These are phyloP conservation scores for Amauroascus niger DNA, from an alignment of 2,329 filamentous ascomycete species.

Conservation along the genomic window DNA sequence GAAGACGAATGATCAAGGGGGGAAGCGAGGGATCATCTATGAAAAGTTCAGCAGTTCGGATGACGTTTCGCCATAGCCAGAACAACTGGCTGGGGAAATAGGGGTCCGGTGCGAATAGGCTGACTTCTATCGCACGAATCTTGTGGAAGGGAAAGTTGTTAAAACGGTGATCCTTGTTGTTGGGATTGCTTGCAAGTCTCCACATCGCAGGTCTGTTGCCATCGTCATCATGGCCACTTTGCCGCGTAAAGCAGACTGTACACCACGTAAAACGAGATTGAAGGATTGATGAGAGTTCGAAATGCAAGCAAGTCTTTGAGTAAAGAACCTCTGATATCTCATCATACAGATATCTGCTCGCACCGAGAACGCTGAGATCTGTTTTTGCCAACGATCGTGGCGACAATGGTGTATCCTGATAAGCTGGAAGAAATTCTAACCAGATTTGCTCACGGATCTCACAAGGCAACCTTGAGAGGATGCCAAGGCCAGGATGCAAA, in stretches of 20 bases:
- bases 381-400: constrained; percentile 23
- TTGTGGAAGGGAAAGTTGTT: constrained; percentile 13
- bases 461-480: constrained; percentile 11
- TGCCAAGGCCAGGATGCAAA: neutral
- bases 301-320: constrained; percentile 6
- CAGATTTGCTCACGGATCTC: constrained; percentile 14
- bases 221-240: neutral
- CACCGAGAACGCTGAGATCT: constrained; percentile 6
- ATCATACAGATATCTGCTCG: constrained; percentile 9
- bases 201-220: neutral
- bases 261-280: neutral
- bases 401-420: neutral
- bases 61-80: constrained; percentile 12
- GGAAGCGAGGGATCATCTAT: neutral
- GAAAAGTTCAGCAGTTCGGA: neutral
- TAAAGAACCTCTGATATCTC: constrained; percentile 13
- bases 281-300: constrained; percentile 4
- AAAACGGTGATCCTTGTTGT: neutral
- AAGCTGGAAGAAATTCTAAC: constrained; percentile 11
- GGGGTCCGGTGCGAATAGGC: constrained; percentile 5
- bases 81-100: neutral
- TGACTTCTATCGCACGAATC: constrained; percentile 7
- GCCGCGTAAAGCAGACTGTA: constrained; percentile 1
- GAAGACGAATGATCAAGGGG: neutral
- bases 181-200: neutral